phyloP scores from a whole-genome alignment of 2,329 filamentous ascomycete species.

The Phaeoacremonium minimum region DNA sequence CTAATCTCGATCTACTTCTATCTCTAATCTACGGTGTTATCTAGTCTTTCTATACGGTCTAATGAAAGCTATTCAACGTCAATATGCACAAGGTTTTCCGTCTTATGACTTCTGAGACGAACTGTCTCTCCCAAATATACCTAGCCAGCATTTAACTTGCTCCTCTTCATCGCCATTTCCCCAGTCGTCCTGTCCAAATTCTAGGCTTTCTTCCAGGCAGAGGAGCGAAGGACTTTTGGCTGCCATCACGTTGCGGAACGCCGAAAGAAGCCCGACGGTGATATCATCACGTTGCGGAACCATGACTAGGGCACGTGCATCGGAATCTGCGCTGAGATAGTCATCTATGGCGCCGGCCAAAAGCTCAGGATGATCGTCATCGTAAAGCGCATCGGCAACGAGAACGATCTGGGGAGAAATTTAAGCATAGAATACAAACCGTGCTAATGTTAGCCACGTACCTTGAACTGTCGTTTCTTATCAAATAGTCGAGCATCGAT shows the following conservation, averaged over 20 bases:
- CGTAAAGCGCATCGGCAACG: slow-evolving; percentile 84
- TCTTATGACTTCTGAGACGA: too few species aligned
- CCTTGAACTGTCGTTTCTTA: slow-evolving; percentile 45
- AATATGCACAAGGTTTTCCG: too few species aligned
- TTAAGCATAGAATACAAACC: neutral
- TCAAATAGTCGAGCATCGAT: slow-evolving; percentile 40
- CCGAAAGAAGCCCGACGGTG: slow-evolving; percentile 54
- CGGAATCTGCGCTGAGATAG: slow-evolving; percentile 55
- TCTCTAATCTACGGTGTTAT: too few species aligned
- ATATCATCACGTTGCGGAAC: slow-evolving; percentile 73
- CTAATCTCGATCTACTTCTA: too few species aligned
- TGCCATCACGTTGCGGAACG: slow-evolving; percentile 60
- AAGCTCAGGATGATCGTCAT: slow-evolving; percentile 72
- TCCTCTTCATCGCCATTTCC: slow-evolving; percentile 42
- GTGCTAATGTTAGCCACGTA: too few species aligned
- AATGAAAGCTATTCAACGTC: too few species aligned
- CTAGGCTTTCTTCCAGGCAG: slow-evolving; percentile 56
- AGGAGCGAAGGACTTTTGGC: slow-evolving; percentile 38
- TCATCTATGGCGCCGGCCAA: slow-evolving; percentile 65
- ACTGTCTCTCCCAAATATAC: slow-evolving; percentile 52
- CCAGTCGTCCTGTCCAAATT: slow-evolving; percentile 73
- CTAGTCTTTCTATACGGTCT: too few species aligned
- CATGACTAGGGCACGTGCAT: slow-evolving; percentile 71
- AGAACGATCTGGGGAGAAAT: slow-evolving; percentile 64
- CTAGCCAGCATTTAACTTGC: slow-evolving; percentile 65